These are phyloP conservation scores for Salinomyces thailandicus DNA, from an alignment of 2,329 filamentous ascomycete species.

Conservation along the genomic window DNA sequence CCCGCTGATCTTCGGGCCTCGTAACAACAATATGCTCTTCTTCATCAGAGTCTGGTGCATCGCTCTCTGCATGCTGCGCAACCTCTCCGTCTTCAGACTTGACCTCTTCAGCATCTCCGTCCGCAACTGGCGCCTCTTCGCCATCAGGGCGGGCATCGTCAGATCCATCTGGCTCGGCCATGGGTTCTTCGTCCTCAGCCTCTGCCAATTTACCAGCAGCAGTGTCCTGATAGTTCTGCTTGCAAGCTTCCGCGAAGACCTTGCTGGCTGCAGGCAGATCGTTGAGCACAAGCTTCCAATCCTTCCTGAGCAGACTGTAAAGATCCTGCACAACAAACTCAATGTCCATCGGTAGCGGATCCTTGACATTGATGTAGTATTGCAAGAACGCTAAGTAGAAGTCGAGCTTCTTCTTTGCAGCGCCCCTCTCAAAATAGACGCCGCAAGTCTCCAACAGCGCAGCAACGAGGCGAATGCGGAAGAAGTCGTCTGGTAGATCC, in stretches of 20 bases:
- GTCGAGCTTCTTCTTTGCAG: conserved; percentile 91
- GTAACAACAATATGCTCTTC: conserved; percentile 90
- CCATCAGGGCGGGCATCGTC: conserved; percentile 66
- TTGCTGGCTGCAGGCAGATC: conserved; percentile 73
- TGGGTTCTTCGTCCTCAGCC: conserved; percentile 50
- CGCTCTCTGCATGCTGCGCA: conserved; percentile 34
- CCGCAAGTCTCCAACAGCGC: conserved; percentile 91
- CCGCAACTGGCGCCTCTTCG: conserved; percentile 26
- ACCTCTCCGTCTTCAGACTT: conserved; percentile 43
- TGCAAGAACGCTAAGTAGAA: conserved; percentile 96
- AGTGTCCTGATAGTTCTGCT: conserved; percentile 75
- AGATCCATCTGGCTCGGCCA: conserved; percentile 40
- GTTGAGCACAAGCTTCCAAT: conserved; percentile 73
- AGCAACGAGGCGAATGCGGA: conserved; percentile 82
- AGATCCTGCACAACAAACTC: conserved; percentile 95
- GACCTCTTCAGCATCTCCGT: conserved; percentile 53
- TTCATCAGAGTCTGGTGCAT: conserved; percentile 54
- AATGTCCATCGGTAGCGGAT: conserved; percentile 86
- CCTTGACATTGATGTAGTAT: conserved; percentile 90
- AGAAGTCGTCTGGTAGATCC: conserved; percentile 88
- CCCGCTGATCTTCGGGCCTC: conserved; percentile 76
- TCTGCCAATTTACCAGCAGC: conserved; percentile 60
- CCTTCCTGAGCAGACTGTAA: conserved; percentile 70
- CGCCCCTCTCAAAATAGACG: conserved; percentile 88
- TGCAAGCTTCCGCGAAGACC: conserved; percentile 76